Conservation (phyloP, 1,284 basidiomycete species). For the Mycosarcoma maydis region DNA sequence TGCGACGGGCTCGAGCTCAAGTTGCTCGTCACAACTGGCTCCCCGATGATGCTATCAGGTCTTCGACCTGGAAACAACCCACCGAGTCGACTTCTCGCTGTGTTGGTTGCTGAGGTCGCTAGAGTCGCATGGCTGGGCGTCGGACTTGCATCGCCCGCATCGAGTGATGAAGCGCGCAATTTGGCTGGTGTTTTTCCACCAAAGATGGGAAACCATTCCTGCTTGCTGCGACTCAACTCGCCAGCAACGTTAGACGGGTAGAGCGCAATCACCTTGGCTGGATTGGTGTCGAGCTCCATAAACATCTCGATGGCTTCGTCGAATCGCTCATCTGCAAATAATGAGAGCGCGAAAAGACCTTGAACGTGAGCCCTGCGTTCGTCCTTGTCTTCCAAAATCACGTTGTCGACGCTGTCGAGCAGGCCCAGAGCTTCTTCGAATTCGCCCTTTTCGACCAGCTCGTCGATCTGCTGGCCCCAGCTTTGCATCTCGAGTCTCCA, state of each 20-base stretch:
- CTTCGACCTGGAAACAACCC: constrained; percentile 27
- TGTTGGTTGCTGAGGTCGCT: constrained; percentile 18
- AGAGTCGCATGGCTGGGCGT: constrained; percentile 26
- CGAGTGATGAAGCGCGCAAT: constrained; percentile 7
- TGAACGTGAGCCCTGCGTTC: constrained; percentile 61
- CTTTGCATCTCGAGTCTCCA: constrained; percentile 79
- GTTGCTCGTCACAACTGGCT: constrained; percentile 16
- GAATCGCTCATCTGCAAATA: constrained; percentile 77
- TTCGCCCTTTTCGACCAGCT: constrained; percentile 77
- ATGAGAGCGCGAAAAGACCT: constrained; percentile 76
- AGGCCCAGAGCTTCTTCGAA: constrained; percentile 85
- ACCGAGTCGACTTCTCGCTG: constrained; percentile 59
- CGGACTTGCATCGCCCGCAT: constrained; percentile 20
- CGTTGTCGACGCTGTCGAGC: constrained; percentile 77
- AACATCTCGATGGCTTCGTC: constrained; percentile 86
- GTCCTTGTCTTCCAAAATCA: constrained; percentile 73
- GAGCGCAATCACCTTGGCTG: constrained; percentile 89
- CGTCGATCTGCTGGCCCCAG: constrained; percentile 85
- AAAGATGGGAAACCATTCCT: constrained; percentile 85
- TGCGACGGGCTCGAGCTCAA: constrained; percentile 39
- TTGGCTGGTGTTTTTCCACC: constrained; percentile 74
- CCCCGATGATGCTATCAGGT: constrained; percentile 47
- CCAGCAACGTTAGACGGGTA: constrained; percentile 86
- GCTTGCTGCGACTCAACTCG: constrained; percentile 75
- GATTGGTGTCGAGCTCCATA: constrained; percentile 87